Base-by-base conservation (phyloP, 108 stramenopile species). In the Skeletonema tropicum region DNA sequence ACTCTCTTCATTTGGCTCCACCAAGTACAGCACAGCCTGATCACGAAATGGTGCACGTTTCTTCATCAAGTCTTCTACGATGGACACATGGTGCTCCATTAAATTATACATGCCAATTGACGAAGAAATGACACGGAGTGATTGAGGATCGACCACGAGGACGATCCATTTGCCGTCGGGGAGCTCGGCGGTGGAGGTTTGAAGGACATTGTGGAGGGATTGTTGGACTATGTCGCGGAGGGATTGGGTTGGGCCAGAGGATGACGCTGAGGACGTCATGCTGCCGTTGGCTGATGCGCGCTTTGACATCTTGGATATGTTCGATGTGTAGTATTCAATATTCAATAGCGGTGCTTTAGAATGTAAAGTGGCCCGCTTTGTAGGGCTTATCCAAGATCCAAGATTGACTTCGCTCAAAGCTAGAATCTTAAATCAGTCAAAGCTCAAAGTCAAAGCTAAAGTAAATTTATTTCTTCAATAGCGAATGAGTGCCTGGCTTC, bases 11-110 rank as follows among this genome's bases (percentile, higher is more conserved):
- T 86, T 95, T 15, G 98, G 97, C 31, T 88, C 79, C 17, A 97
- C 72, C 12, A 98, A 58, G 60, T 98, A 99, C 31, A 98, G 77
- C n/a, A 85, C 97, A 6, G 83, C 93, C 93, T 94, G 94, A 65
- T 98, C 96, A 26, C 85, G 87, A 66, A 98, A 97, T 0, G 98
- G 97, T 19, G 98, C 98, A 21, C 99, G 85, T 68, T 89, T 92
- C 78, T 92, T 94, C 23, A 79, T 70, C 17, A 97, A 73, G 46
- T 89, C 86, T 75, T 98, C 97, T 14, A 98, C 96, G 11, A 95
- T 72, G 9, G 96, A 89, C 17, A 98, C 82, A 21, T 90, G 81
- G 21, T 89, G 86, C 74, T 97, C 96, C 94, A 97, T 94, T 33
- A 97, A 76, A 67, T 97, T 92, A 84, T 97, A 97, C 96, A 97